Conservation (phyloP, 192 early-diverging fungal genomes). For the Thamnidium elegans region DNA sequence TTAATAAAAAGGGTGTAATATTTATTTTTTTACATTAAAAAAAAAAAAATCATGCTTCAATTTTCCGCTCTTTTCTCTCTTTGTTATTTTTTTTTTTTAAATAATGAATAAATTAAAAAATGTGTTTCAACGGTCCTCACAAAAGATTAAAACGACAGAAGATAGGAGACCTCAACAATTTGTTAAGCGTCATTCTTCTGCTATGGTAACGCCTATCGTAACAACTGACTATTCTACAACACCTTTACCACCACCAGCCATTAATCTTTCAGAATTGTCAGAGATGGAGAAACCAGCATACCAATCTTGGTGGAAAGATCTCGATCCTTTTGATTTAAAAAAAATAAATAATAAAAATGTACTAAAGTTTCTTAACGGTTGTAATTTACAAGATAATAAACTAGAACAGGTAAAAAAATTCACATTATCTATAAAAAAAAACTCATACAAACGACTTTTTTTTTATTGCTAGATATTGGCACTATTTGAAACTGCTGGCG, state of each 20-base stretch:
- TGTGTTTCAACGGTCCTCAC: constrained; percentile 15
- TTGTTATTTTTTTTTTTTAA: not conserved
- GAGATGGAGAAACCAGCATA: constrained; percentile 18
- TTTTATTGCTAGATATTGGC: constrained; percentile 22
- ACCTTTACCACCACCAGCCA: constrained; percentile 4
- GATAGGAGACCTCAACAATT: constrained; percentile 23
- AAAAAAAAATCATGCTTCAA: constrained; percentile 6
- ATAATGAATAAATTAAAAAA: constrained; percentile 21
- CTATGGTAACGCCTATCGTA: not conserved
- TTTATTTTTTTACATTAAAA: constrained; percentile 1
- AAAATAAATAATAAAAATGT: constrained; percentile 19
- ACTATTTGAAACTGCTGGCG: constrained; percentile 29
- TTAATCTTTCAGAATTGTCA: constrained; percentile 5
- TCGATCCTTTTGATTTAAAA: constrained; percentile 34
- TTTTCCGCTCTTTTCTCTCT: constrained; percentile 6
- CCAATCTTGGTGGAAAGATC: constrained; percentile 36
- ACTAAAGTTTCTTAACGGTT: constrained; percentile 25
- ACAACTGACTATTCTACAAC: not conserved
- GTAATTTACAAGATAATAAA: constrained; percentile 19
- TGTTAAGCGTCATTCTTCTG: constrained; percentile 14
- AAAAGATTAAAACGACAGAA: constrained; percentile 5
- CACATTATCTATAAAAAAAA: not conserved
- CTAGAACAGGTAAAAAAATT: constrained; percentile 24
- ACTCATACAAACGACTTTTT: not conserved
- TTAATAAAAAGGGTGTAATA: not conserved